phyloP scores from a whole-genome alignment of 306 rosid genomes.

The Cucumis hystrix region DNA sequence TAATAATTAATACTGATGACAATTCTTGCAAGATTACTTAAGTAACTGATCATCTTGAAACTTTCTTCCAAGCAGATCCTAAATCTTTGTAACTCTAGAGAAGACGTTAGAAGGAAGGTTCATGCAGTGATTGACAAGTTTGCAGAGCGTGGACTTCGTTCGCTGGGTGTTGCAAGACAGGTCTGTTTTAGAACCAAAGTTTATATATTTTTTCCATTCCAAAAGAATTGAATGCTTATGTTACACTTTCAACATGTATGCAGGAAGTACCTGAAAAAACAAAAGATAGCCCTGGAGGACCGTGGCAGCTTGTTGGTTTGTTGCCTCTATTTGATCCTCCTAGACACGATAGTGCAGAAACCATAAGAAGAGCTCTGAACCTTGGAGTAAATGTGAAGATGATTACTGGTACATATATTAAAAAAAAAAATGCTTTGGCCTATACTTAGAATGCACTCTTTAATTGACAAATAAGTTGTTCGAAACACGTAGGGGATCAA shows the following conservation, averaged over 20 bases:
- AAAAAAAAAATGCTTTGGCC: conserved; percentile 3
- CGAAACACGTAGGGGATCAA: conserved; percentile 60
- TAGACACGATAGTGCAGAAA: conserved; percentile 98
- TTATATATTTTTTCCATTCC: background rate
- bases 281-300: conserved; percentile 69
- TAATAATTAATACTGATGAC: too few relatives aligned
- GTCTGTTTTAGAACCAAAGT: conserved; percentile 19
- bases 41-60: background rate
- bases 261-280: conserved; percentile 79
- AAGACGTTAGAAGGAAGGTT: conserved; percentile 64
- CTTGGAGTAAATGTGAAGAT: conserved; percentile 98
- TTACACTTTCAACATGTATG: conserved; percentile 3
- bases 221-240: conserved; percentile 9
- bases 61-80: conserved; percentile 41
- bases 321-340: conserved; percentile 98
- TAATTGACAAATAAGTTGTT: background rate
- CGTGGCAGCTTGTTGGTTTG: conserved; percentile 90
- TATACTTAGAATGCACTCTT: background rate
- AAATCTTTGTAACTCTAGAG: conserved; percentile 84
- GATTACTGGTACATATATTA: conserved; percentile 64
- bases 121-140: conserved; percentile 75
- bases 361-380: conserved; percentile 91
- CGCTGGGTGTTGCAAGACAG: conserved; percentile 96
- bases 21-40: background rate
- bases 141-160: conserved; percentile 98